These are phyloP conservation scores for Allium cepa DNA, from an alignment of 106 monocot genomes.

Conservation along the genomic window DNA sequence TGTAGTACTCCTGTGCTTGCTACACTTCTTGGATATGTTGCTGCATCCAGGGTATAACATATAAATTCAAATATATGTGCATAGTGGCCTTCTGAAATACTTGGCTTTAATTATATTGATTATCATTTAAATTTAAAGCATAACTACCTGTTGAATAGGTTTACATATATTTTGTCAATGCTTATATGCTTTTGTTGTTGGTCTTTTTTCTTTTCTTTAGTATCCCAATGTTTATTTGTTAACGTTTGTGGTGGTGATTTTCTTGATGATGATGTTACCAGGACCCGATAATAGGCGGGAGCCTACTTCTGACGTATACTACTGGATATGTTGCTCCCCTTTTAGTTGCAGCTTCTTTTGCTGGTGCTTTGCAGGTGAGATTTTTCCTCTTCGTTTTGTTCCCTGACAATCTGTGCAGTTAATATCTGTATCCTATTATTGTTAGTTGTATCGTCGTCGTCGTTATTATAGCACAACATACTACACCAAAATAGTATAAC, in stretches of 20 bases:
- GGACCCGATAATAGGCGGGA: slow-evolving; percentile 89
- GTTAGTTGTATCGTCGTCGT: too few relatives aligned
- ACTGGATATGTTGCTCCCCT: slow-evolving; percentile 97
- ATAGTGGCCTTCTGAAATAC: too few relatives aligned
- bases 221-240: background rate
- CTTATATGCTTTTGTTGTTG: background rate
- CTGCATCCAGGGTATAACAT: slow-evolving; percentile 70
- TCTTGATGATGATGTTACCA: slow-evolving; percentile 11
- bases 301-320: slow-evolving; percentile 85
- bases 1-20: slow-evolving; percentile 98
- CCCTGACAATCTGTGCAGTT: background rate
- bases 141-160: background rate
- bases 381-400: too few relatives aligned
- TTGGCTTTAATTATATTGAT: too few relatives aligned
- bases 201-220: background rate
- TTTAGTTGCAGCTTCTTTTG: slow-evolving; percentile 92
- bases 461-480: too few relatives aligned
- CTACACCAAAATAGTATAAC: too few relatives aligned
- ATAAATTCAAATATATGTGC: background rate
- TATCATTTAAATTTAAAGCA: too few relatives aligned
- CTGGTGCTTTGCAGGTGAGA: slow-evolving; percentile 43
- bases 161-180: background rate
- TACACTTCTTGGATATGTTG: slow-evolving; percentile 89
- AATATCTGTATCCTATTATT: too few relatives aligned
- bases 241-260: background rate